phyloP scores from a whole-genome alignment of 2,329 filamentous ascomycete genomes.

The Verticillium nonalfalfae region DNA sequence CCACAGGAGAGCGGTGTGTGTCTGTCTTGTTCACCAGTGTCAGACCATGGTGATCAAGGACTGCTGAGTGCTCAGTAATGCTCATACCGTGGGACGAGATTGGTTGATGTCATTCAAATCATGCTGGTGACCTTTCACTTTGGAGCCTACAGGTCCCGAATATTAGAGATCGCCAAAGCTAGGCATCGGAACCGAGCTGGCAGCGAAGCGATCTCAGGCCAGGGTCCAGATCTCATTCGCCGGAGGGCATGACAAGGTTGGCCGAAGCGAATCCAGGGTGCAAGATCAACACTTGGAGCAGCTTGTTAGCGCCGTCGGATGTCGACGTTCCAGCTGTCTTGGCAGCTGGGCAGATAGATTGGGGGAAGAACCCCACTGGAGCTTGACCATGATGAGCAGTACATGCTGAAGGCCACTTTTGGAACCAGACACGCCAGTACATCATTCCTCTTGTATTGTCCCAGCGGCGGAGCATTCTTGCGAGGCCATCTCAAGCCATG shows the following conservation, averaged over 20 bases:
- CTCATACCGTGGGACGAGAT: neutral
- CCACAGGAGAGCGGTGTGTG: neutral
- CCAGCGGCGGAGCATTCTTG: neutral
- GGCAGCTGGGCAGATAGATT: neutral
- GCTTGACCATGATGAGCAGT: neutral
- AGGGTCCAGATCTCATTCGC: neutral
- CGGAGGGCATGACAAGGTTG: neutral
- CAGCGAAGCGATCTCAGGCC: neutral
- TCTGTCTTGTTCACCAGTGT: neutral
- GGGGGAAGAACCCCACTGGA: neutral
- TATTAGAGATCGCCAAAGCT: neutral
- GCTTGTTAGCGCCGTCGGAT: neutral
- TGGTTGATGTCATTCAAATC: neutral
- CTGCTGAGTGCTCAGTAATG: neutral
- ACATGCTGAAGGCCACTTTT: neutral
- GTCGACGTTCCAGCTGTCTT: neutral
- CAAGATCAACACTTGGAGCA: neutral
- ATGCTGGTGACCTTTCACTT: neutral
- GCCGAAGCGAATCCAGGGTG: neutral
- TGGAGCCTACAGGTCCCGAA: neutral
- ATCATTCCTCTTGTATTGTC: neutral
- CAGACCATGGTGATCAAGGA: no score
- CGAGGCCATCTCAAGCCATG: neutral
- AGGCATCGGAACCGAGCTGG: neutral
- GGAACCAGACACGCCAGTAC: neutral